Base-by-base conservation (phyloP, 371 early-diverging fungal genomes). In the Fennellomyces sp. region DNA sequence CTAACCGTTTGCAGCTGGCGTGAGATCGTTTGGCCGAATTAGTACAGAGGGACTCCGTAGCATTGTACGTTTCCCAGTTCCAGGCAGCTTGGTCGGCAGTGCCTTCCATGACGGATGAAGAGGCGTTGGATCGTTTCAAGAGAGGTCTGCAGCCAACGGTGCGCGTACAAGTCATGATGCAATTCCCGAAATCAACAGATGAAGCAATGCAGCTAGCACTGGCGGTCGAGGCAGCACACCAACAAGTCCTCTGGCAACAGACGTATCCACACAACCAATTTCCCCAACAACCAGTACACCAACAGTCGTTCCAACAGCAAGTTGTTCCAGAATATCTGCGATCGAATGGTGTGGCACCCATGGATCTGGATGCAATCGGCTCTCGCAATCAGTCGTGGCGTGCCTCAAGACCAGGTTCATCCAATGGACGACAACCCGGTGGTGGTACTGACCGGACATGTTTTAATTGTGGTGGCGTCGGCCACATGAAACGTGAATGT, bases 281-380 rank as follows among this genome's bases (percentile, higher is more conserved):
- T n/a, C n/a, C n/a, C n/a, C n/a, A n/a, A n/a, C n/a, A n/a, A 13
- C 13, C 13, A 6, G 35, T 33, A 13, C 35, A 33, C 8, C 35
- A 33, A 33, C 35, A 33, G 6, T 6, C 35, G 13, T 13, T 8
- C 8, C 35, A 33, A 33, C 35, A 33, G 13, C 35, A 6, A 13
- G 8, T 33, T 13, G 35, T 33, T 8, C 35, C 35, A 8, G 27
- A 51, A 17, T 23, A 27, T 29, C 23, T 27, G 5, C 51, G 29
- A 10, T 27, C 51, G 27, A 21, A 5, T 29, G 51, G 51, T 13
- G 51, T 51, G 23, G 51, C 51, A 8, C 51, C 51, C 10, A 51
- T 51, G 51, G 51, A 51, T 23, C 27, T 51, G 51, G 51, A 51
- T 23, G 51, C 51, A 7, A 29, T 29, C n/a, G n/a, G n/a, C n/a